These are phyloP conservation scores for Aureobasidium leucospermi DNA, from an alignment of 2,329 filamentous ascomycete species.

Conservation along the genomic window DNA sequence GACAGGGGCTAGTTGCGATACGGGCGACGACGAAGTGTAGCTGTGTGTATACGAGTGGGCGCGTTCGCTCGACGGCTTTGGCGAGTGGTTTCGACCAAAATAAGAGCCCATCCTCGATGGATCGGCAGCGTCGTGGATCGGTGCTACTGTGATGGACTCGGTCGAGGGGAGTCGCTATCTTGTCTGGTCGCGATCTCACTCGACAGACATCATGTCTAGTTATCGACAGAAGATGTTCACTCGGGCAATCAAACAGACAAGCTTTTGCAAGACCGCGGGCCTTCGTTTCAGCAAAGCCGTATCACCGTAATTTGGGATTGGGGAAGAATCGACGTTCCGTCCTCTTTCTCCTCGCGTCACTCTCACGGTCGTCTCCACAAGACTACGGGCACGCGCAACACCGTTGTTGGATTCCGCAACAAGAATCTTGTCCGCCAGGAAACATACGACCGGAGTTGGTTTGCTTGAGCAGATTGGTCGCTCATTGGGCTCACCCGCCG, in stretches of 20 bases:
- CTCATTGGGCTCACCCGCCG: not conserved
- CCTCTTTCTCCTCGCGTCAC: not conserved
- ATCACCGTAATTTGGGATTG: not conserved
- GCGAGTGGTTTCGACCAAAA: conserved; percentile 9
- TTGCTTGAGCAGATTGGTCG: not conserved
- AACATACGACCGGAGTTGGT: not conserved
- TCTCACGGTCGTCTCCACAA: not conserved
- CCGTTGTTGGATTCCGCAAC: not conserved
- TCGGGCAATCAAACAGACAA: not conserved
- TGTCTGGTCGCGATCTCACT: not conserved
- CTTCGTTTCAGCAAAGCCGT: not conserved
- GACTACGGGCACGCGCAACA: not conserved
- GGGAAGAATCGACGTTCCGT: not conserved
- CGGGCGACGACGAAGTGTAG: conserved; percentile 5
- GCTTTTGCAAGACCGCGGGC: conserved; percentile 5
- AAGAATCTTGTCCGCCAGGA: not conserved
- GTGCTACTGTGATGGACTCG: not conserved
- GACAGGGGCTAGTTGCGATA: conserved; percentile 34
- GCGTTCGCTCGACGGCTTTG: conserved; percentile 5
- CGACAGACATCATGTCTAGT: not conserved
- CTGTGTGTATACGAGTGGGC: not conserved
- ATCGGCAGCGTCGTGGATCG: not conserved
- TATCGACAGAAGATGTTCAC: not conserved
- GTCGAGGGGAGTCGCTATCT: not conserved
- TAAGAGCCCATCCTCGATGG: conserved; percentile 3